Conservation (phyloP, 768 basidiomycete genomes). For the Rhodocollybia butyracea region DNA sequence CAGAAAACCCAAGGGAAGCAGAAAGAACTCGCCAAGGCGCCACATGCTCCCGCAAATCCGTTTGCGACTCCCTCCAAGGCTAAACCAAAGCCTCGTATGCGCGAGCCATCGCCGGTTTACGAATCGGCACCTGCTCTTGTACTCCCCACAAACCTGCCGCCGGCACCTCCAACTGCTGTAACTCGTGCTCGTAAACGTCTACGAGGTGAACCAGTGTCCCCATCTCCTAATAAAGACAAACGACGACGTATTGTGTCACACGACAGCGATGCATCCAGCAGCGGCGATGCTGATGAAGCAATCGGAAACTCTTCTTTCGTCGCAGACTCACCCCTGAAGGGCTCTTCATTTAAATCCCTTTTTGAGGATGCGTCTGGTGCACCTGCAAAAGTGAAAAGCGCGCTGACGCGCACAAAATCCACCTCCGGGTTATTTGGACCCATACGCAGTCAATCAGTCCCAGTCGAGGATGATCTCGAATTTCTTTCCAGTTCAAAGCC, state of each 20-base stretch:
- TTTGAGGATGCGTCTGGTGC: constrained; percentile 47
- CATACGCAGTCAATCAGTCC: not conserved
- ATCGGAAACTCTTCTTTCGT: constrained; percentile 48
- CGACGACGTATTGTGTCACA: constrained; percentile 53
- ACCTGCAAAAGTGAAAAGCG: constrained; percentile 1
- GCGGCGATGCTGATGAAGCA: constrained; percentile 32
- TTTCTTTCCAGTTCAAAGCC: constrained; percentile 1
- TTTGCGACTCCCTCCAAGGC: constrained; percentile 41
- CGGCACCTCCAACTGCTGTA: constrained; percentile 41
- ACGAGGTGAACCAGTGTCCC: constrained; percentile 79
- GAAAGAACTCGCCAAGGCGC: constrained; percentile 20
- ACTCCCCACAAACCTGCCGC: constrained; percentile 20
- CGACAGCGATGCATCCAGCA: constrained; percentile 25
- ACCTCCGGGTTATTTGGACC: constrained; percentile 13
- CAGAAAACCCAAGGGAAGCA: constrained; percentile 59
- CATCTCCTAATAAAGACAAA: constrained; percentile 78
- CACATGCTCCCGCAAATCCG: constrained; percentile 33
- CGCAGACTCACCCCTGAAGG: constrained; percentile 70
- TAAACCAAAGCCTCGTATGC: constrained; percentile 22
- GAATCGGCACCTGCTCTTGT: constrained; percentile 17
- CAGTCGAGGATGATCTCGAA: constrained; percentile 8
- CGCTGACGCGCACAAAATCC: constrained; percentile 5
- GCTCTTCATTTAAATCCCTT: constrained; percentile 57
- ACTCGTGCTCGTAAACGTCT: constrained; percentile 76
- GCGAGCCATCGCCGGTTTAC: constrained; percentile 34